Conservation (phyloP, 495 filamentous ascomycete genomes). For the Barbatosphaeria neglecta region DNA sequence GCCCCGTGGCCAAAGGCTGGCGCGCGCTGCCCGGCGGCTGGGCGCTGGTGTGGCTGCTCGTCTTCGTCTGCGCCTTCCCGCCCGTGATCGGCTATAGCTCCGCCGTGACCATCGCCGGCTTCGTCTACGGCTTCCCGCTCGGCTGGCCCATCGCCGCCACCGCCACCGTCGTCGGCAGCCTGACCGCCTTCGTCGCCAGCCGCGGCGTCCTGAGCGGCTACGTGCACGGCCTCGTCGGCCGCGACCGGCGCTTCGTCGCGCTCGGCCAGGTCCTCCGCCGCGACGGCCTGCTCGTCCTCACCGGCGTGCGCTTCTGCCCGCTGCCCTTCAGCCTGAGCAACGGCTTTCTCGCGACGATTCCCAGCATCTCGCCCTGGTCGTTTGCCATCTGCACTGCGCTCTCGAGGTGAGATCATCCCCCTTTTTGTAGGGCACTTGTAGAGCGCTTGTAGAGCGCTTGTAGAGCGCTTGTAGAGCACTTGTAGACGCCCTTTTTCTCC, state of each 20-base stretch:
- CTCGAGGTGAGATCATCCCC: constrained; percentile 19
- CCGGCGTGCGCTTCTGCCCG: constrained; percentile 89
- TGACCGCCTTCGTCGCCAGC: constrained; percentile 65
- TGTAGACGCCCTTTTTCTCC: too few relatives aligned
- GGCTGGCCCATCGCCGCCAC: constrained; percentile 81
- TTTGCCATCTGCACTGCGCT: constrained; percentile 75
- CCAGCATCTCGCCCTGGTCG: constrained; percentile 62
- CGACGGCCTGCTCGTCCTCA: constrained; percentile 78
- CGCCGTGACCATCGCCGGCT: constrained; percentile 74
- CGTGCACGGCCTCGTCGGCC: constrained; percentile 67
- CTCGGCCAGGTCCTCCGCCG: constrained; percentile 52
- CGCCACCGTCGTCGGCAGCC: constrained; percentile 67
- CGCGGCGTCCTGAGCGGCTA: constrained; percentile 65
- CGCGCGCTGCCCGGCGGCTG: constrained; percentile 57
- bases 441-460: too few relatives aligned
- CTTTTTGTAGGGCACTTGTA: too few relatives aligned
- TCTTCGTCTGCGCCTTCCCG: constrained; percentile 73
- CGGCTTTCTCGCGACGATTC: constrained; percentile 86
- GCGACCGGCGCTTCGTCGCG: constrained; percentile 62
- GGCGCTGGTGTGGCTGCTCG: constrained; percentile 66
- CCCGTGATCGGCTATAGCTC: constrained; percentile 86
- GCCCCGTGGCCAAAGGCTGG: constrained; percentile 62
- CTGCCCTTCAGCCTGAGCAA: constrained; percentile 93
- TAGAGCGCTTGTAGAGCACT: too few relatives aligned
- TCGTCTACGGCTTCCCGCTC: constrained; percentile 85